Conservation (phyloP, 2,329 filamentous ascomycete species). For the Fusarium pseudocircinatum region DNA sequence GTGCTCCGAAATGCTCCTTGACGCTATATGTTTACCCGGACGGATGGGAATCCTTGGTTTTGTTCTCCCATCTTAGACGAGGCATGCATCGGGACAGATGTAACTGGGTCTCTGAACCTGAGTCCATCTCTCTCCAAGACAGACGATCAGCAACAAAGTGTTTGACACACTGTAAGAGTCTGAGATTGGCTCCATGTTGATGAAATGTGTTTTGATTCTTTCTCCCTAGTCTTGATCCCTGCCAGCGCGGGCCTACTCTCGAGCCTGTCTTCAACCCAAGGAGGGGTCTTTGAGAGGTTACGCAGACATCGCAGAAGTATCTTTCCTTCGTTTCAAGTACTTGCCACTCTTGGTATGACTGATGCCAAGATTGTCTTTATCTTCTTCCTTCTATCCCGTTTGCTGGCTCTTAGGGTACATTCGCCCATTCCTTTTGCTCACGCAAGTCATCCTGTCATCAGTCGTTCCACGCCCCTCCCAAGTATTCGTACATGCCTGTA, state of each 20-base stretch:
- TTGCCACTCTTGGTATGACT: background rate
- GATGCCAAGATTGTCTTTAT: background rate
- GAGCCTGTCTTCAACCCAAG: background rate
- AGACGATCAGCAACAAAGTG: background rate
- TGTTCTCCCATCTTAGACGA: slow-evolving; percentile 15
- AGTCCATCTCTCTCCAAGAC: background rate
- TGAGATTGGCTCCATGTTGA: background rate
- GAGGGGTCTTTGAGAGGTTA: background rate
- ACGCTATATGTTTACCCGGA: background rate
- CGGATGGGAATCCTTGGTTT: background rate
- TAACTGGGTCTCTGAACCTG: background rate
- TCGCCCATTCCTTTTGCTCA: background rate
- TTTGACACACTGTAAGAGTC: slow-evolving; percentile 10
- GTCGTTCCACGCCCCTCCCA: background rate
- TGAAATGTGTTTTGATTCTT: slow-evolving; percentile 24
- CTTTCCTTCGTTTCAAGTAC: background rate
- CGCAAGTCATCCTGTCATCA: background rate
- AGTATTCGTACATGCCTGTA: background rate
- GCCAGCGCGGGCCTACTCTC: background rate
- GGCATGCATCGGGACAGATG: slow-evolving; percentile 7
- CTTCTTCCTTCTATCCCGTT: background rate
- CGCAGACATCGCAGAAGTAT: background rate
- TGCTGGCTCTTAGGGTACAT: background rate
- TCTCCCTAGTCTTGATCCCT: background rate
- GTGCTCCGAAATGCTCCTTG: background rate